These are phyloP conservation scores for Alternaria ventricosa DNA, from an alignment of 2,329 filamentous ascomycete species.

Conservation along the genomic window DNA sequence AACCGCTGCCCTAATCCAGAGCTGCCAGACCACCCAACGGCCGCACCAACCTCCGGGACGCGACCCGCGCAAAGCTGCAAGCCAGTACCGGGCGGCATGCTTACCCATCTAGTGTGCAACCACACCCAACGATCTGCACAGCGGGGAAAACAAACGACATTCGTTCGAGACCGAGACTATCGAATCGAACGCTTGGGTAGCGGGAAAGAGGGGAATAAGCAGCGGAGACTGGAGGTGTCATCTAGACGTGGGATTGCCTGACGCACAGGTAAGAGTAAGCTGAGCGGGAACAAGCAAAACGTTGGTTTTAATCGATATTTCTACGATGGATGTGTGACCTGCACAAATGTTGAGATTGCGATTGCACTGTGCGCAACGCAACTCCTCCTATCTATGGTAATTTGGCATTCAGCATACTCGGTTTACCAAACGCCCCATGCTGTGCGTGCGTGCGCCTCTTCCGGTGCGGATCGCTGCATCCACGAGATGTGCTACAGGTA, in stretches of 20 bases:
- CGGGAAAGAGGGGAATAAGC: neutral
- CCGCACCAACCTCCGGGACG: neutral
- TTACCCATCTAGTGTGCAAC: neutral
- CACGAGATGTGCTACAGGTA: neutral
- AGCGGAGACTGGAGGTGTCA: neutral
- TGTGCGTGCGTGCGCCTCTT: neutral
- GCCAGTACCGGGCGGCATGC: neutral
- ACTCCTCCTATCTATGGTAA: neutral
- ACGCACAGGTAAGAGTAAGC: neutral
- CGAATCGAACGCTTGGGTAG: neutral
- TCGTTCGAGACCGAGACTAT: neutral
- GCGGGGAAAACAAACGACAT: neutral
- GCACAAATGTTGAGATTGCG: neutral
- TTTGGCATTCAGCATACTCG: neutral
- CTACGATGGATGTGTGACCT: neutral
- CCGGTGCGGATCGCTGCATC: neutral
- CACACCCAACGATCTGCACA: neutral
- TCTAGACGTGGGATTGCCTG: neutral
- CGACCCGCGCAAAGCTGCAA: neutral
- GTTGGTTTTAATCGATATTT: neutral
- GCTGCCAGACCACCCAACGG: neutral
- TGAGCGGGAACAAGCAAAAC: neutral
- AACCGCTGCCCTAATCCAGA: neutral
- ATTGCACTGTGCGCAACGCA: neutral
- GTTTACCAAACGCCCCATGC: neutral